phyloP scores from a whole-genome alignment of 2,329 filamentous ascomycete species.

The Fusarium albosuccineum region DNA sequence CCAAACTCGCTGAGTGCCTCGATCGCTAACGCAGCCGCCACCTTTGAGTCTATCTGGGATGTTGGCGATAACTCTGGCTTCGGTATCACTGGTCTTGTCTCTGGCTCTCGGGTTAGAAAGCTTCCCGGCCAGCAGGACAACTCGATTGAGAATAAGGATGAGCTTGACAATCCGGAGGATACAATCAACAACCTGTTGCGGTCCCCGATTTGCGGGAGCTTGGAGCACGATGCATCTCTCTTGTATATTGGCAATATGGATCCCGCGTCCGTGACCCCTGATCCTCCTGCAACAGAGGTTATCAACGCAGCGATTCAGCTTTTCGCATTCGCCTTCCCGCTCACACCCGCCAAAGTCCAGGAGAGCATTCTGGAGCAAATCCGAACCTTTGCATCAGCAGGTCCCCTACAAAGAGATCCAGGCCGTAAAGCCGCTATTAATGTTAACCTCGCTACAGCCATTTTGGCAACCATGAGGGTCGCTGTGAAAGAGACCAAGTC shows the following conservation, averaged over 20 bases:
- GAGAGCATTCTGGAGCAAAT: constrained; percentile 97
- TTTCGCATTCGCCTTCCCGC: constrained; percentile 90
- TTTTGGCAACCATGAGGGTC: constrained; percentile 85
- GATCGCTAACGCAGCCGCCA: constrained; percentile 89
- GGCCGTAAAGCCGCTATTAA: constrained; percentile 91
- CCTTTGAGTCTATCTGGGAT: constrained; percentile 96
- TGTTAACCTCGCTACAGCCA: constrained; percentile 87
- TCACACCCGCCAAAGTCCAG: constrained; percentile 91
- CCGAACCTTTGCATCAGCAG: constrained; percentile 86
- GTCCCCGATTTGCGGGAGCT: constrained; percentile 82
- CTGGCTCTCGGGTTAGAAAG: constrained; percentile 78
- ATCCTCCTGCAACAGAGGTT: constrained; percentile 91
- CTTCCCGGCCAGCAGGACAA: constrained; percentile 77
- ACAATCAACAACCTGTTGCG: constrained; percentile 71
- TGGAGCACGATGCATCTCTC: constrained; percentile 89
- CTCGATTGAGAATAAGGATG: constrained; percentile 58
- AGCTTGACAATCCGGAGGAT: constrained; percentile 72
- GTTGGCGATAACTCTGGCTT: constrained; percentile 95
- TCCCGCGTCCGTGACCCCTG: constrained; percentile 65
- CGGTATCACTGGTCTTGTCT: constrained; percentile 87
- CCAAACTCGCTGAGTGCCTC: constrained; percentile 88
- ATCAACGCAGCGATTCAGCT: constrained; percentile 94
- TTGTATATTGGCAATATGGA: constrained; percentile 73
- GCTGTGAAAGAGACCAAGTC: constrained; percentile 84
- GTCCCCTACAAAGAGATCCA: constrained; percentile 83